Evolutionary conservation across 352 stramenopile genomes (phyloP), one percentile per base, ranked within the genome.

Genomic region (Phytopythium delawarense): DNA sequence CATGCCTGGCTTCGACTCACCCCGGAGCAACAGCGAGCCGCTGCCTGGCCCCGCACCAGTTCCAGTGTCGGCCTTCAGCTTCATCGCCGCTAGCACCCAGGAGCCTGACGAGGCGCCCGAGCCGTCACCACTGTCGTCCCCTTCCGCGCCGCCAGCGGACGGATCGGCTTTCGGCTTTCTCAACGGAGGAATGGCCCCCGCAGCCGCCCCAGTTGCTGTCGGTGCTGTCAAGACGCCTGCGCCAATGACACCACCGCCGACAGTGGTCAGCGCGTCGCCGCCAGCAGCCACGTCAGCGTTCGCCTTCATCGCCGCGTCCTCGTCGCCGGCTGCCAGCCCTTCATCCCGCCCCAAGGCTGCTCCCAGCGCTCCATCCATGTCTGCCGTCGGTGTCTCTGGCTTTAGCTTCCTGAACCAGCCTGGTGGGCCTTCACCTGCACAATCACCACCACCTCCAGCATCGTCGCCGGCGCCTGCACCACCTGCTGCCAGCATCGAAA

Each of bases 391-490:
- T 62, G 20, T 69, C 60, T 83, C 76, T 1, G 64, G 74, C 16
- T 82, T 84, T 32, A 58, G 61, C 21, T 81, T 84, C 16, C 39
- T 86, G 23, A 78, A 74, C 25, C 50, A 65, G 20, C 13, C 28
- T 13, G 18, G 11, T n/a, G 64, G 3, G 5, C 28, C 28, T 32
- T 1, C 2, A 32, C 28, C 28, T 32, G 28, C 28, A 32, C 28
- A 32, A 32, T 32, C 23, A n/a, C 23, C 56, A 62, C 34, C 42
- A 65, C 50, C 39, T 28, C 49, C 35, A 16, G 58, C 69, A 32
- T 69, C 64, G 28, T 60, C 63, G 16, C 60, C 64, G 35, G 63
- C 65, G 0, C 28, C 63, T 28, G n/a, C n/a, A 13, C 11, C 45
- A 52, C 28, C 28, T 7, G 11, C 45, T 52, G 20, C 8, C 5